Percentiles rank a stretch among this genome's conserved stretches.
Conservation (phyloP, 164 flowering plant genomes). For the Sedum album region DNA sequence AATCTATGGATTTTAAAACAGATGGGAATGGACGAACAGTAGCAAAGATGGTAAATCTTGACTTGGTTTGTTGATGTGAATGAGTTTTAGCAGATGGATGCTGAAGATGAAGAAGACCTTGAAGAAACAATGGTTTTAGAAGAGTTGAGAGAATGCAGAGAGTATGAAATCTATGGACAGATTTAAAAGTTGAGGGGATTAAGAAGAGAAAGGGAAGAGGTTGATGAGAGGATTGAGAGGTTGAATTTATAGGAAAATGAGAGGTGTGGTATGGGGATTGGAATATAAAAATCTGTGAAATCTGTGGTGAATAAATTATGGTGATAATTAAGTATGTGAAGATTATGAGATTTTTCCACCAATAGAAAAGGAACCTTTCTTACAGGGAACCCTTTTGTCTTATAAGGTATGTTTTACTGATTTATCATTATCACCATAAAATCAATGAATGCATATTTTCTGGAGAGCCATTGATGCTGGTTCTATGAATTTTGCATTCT, state of each 20-base stretch:
- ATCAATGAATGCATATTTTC: no score
- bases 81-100: no score
- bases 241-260: constrained; percentile 7
- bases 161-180: background rate
- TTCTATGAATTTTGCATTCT: no score
- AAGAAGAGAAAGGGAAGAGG: no score
- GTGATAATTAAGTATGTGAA: background rate
- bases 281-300: background rate
- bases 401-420: background rate
- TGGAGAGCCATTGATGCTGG: no score
- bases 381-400: background rate
- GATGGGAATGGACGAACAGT: background rate
- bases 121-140: background rate
- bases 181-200: background rate
- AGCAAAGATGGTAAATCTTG: background rate
- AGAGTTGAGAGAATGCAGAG: background rate
- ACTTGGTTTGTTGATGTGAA: background rate
- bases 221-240: no score
- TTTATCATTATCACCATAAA: no score
- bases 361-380: background rate
- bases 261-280: background rate
- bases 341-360: background rate
- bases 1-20: no score
- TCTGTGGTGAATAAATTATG: background rate
- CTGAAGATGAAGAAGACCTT: background rate